Base-by-base conservation (phyloP, 768 basidiomycete genomes). In the Pulveroboletus frians region DNA sequence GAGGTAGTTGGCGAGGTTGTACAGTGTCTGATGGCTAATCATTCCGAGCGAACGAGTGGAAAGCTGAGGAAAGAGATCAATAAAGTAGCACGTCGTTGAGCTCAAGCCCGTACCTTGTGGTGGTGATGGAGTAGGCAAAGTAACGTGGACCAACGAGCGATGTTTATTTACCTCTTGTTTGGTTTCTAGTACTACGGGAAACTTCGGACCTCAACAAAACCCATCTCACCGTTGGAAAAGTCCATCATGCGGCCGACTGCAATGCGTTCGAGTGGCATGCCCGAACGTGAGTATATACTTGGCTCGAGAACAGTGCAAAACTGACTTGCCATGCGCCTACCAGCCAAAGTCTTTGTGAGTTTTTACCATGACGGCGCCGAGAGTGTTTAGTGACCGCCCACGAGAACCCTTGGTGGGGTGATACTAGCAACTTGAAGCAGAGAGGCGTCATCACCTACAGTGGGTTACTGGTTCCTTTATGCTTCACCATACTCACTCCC, bases 381-480 rank as follows among this genome's bases (percentile, higher is more conserved):
- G 20, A 42, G 31, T 13, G 20, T 23, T 6, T 8, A 50, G n/a
- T 52, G 44, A 60, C 37, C 18, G 39, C 31, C 46, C 40, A 49
- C 29, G 64, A 94, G 90, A 86, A 77, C 69, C 74, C 84, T 44
- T 96, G 92, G 92, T 96, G 92, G 92, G 92, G 92, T 72, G 83
- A 87, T 70, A 73, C 76, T 57, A 78, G 79, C 52, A 72, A 77
- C 38, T 75, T 75, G 58, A 83, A 81, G 65, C 83, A 85, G 62
- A 90, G 78, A 71, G 92, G 92, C 45, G 76, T 94, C 50, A 73
- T 79, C 43, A 71, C 76, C 61, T 96, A 95, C 77, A 77, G 93
- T 95, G 62, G 72, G 90, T 80, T 15, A 9, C 35, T 17, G 27
- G 2, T 20, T 18, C 17, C 13, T 41, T 38, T 18, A 6, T 26